phyloP scores from a whole-genome alignment of 2,329 filamentous ascomycete species.

The Aspergillus ibericus region DNA sequence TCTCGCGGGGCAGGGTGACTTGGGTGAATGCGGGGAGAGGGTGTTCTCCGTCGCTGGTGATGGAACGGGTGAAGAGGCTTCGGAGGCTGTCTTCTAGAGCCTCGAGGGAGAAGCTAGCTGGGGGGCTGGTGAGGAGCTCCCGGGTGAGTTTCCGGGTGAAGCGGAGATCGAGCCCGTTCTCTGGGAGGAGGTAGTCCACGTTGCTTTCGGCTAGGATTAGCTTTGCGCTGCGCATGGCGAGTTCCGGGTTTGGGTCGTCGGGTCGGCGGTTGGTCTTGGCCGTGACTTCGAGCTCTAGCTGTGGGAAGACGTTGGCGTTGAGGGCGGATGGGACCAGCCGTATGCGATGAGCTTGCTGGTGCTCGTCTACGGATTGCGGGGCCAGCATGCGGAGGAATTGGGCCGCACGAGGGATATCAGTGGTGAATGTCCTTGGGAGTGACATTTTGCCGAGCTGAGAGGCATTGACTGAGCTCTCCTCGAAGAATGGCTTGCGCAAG shows the following conservation, averaged over 20 bases:
- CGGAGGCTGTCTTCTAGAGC: conserved; percentile 25
- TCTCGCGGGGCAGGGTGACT: conserved; percentile 29
- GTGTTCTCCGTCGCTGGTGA: conserved; percentile 9
- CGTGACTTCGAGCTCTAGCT: conserved; percentile 35
- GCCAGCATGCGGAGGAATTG: conserved; percentile 33
- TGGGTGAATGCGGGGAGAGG: conserved; percentile 34
- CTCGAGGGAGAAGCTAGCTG: conserved; percentile 12
- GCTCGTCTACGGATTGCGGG: conserved; percentile 15
- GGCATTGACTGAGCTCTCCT: conserved; percentile 26
- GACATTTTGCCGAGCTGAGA: conserved; percentile 31
- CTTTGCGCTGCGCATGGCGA: conserved; percentile 31
- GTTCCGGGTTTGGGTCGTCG: conserved; percentile 5
- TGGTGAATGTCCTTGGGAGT: conserved; percentile 34
- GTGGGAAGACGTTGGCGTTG: conserved; percentile 27
- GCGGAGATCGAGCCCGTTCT: conserved; percentile 39
- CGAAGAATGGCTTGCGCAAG: conserved; percentile 23
- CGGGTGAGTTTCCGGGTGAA: conserved; percentile 37
- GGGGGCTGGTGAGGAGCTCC: conserved; percentile 24
- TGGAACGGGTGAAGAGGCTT: conserved; percentile 19
- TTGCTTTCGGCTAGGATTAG: conserved; percentile 31
- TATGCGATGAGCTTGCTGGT: conserved; percentile 27
- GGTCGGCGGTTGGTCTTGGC: conserved; percentile 5
- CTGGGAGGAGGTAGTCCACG: conserved; percentile 42
- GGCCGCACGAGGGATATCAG: conserved; percentile 34
- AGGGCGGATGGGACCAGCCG: conserved; percentile 34